Percentiles rank a stretch among this genome's conserved stretches.
phyloP scores from a whole-genome alignment of 2,329 filamentous ascomycete genomes.

The Fusarium mangiferae region DNA sequence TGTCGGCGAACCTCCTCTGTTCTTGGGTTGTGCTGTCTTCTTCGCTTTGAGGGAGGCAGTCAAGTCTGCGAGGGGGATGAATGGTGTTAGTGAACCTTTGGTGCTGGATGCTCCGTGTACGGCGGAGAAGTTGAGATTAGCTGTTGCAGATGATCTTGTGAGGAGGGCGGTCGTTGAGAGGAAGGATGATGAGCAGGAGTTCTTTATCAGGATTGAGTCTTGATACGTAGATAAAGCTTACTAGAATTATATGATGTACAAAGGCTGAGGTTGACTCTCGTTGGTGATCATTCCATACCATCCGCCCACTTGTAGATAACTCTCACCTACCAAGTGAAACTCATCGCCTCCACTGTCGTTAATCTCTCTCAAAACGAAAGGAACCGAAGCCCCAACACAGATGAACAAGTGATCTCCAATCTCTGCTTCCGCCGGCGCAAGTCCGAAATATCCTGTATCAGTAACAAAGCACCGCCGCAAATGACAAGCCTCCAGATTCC shows the following conservation, averaged over 20 bases:
- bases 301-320: neutral
- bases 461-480: neutral
- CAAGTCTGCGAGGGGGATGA: neutral
- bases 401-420: accelerated
- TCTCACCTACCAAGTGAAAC: neutral
- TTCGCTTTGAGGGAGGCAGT: neutral
- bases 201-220: neutral
- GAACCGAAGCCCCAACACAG: neutral
- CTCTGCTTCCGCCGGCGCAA: neutral
- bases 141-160: neutral
- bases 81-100: neutral
- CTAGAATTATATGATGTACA: neutral
- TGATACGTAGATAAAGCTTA: neutral
- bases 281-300: neutral
- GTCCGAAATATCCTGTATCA: neutral
- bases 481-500: neutral
- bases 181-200: neutral
- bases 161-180: neutral
- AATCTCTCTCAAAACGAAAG: accelerated
- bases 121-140: neutral
- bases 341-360: accelerated
- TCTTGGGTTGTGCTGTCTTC: neutral
- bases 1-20: neutral
- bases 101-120: neutral
- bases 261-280: accelerated